Base-by-base conservation (phyloP, 2,329 filamentous ascomycete genomes). In the Fusarium nygamai region DNA sequence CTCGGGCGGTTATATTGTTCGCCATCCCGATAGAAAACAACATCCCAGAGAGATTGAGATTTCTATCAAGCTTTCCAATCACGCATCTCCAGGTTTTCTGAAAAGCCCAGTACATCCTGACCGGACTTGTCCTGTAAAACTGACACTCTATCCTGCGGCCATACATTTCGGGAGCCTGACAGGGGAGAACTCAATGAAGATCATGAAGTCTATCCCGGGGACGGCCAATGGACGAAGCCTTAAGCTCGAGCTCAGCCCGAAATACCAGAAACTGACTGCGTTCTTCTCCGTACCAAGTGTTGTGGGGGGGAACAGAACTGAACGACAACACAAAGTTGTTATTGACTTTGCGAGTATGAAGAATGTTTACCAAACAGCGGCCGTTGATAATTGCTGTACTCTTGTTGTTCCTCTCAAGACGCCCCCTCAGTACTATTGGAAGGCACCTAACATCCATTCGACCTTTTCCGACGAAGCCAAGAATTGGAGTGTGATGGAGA, bases 91-190 rank as follows among this genome's bases (percentile, higher is more conserved):
- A 19, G 46, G 64, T 5, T 79, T 70, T 62, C 29, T 78, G 14
- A 58, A 56, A 46, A 79, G 74, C 29, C 76, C 70, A 3, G 61
- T 77, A 31, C 69, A 61, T 22, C 48, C 54, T 16, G 74, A 74
- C 8, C 71, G 76, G 11, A 54, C 43, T 11, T 82, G 83, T 48
- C 80, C 81, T 3, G 67, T 78, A 29, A 78, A 78, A 27, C 81
- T 88, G 80, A 84, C 78, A 22, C 71, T 91, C 4, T 76, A 80
- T 4, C 84, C 88, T 6, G 75, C 79, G 3, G 83, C 82, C 1
- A 77, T 95, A 4, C 86, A 90, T 24, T 92, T 95, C 74, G 93
- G 93, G 0, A 84, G 90, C 46, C 86, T 90, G 82, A 75, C 87
- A 4, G 82, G 86, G 3, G 86, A 88, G 9, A 83, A 82, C 6